Evolutionary conservation across 768 basidiomycete genomes (phyloP).

Genomic region (Lactarius pseudohatsudake): DNA sequence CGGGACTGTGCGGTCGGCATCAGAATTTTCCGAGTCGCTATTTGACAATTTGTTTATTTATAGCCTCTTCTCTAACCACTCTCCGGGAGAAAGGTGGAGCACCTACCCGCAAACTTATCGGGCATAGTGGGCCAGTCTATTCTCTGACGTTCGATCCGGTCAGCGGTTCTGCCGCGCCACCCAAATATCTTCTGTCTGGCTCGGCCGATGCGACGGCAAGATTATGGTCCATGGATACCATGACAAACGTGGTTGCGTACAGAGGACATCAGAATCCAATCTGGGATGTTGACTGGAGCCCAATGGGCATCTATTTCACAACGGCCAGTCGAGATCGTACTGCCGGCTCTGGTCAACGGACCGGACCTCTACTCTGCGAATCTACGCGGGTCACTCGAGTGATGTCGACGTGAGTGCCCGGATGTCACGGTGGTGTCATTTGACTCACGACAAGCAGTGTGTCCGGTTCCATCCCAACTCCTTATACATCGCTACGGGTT

Average conservation of each 20-base stretch:
- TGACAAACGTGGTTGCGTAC: slow-evolving; percentile 91
- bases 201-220: slow-evolving; percentile 91
- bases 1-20: slow-evolving; percentile 60
- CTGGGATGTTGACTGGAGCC: slow-evolving; percentile 99
- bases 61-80: slow-evolving; percentile 61
- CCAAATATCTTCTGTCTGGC: slow-evolving; percentile 84
- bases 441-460: slow-evolving; percentile 53
- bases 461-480: slow-evolving; percentile 97
- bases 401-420: slow-evolving; percentile 85
- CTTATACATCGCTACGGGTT: slow-evolving; percentile 94
- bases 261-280: slow-evolving; percentile 96
- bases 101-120: slow-evolving; percentile 91
- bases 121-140: slow-evolving; percentile 96
- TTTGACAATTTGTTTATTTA: slow-evolving; percentile 9
- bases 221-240: slow-evolving; percentile 94
- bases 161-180: slow-evolving; percentile 80
- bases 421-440: slow-evolving; percentile 3
- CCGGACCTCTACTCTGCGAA: slow-evolving; percentile 76
- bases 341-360: slow-evolving; percentile 97
- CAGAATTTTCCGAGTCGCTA: neutral
- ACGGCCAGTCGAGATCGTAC: slow-evolving; percentile 93
- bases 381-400: slow-evolving; percentile 94
- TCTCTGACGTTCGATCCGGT: slow-evolving; percentile 91
- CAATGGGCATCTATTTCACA: slow-evolving; percentile 97
- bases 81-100: slow-evolving; percentile 79